Evolutionary conservation across 495 filamentous ascomycete genomes (phyloP), one percentile per base, ranked within the genome.

Genomic region (Physcia stellaris): DNA sequence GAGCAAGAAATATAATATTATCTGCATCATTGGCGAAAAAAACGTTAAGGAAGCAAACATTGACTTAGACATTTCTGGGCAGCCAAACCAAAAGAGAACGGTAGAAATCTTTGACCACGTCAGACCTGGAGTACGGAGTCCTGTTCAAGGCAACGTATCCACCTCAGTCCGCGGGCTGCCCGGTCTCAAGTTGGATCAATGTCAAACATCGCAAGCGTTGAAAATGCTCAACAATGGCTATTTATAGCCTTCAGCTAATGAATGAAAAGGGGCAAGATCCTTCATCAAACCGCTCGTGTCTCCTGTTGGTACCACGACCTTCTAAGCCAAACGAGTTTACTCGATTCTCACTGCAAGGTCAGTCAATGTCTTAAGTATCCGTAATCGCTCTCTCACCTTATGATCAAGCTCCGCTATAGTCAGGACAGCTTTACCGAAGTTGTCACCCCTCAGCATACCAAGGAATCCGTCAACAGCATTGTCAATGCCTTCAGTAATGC

Each of bases 361-460:
- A n/a, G n/a, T n/a, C n/a, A n/a, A n/a, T n/a, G n/a, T n/a, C n/a
- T n/a, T n/a, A n/a, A n/a, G n/a, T n/a, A n/a, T n/a, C n/a, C n/a
- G n/a, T n/a, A n/a, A n/a, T n/a, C n/a, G n/a, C n/a, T n/a, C n/a
- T n/a, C n/a, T n/a, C n/a, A n/a, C n/a, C n/a, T n/a, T n/a, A 7
- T 28, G 13, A 7, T 50, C 41, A 11, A 48, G 18, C 7, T 49
- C 47, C 7, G 35, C 43, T 39, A 88, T 77, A 63, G 83, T 80
- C 45, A 94, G 44, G 17, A 92, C 72, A 23, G 86, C 83, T 67
- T 96, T 96, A 43, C 87, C 87, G 64, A 84, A 81, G 63, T 96
- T 96, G 59, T 85, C 77, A 21, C 87, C 87, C 53, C 79, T 52
- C 39, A 94, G 65, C 65, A 96, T 78, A n/a, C 79, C 85, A n/a